Percentiles rank a stretch among this genome's conserved stretches.
Conservation (phyloP, 2,329 filamentous ascomycete species). For the Alternaria arbusti region DNA sequence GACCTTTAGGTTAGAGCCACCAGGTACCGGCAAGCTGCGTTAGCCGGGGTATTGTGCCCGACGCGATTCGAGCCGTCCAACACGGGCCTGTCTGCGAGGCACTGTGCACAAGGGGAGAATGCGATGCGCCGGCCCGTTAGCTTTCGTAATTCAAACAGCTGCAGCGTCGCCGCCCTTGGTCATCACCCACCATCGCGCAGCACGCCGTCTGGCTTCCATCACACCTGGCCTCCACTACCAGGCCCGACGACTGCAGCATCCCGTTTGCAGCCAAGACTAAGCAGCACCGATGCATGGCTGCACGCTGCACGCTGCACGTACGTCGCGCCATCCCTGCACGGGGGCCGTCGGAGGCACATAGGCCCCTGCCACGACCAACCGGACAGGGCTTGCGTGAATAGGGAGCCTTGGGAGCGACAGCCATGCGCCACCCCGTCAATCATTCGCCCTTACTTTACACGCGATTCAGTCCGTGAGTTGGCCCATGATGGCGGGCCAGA, state of each 20-base stretch:
- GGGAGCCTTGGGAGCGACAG: constrained; percentile 23
- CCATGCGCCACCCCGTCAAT: constrained; percentile 18
- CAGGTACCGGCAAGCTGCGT: constrained; percentile 35
- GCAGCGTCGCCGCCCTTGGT: constrained; percentile 1
- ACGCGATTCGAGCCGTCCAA: constrained; percentile 28
- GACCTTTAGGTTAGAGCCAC: constrained; percentile 33
- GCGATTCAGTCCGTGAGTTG: constrained; percentile 4
- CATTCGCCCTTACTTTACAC: constrained; percentile 28
- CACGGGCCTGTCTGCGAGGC: constrained; percentile 21
- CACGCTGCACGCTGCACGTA: constrained; percentile 21
- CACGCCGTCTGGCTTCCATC: background rate
- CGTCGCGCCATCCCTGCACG: constrained; percentile 26
- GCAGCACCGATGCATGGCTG: constrained; percentile 18
- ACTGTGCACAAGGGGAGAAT: constrained; percentile 14
- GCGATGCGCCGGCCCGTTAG: constrained; percentile 15
- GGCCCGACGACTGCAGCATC: constrained; percentile 17
- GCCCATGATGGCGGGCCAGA: constrained; percentile 23
- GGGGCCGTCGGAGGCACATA: constrained; percentile 16
- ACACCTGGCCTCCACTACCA: constrained; percentile 5
- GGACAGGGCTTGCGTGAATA: constrained; percentile 24
- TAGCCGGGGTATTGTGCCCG: constrained; percentile 29
- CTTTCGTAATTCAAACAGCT: constrained; percentile 5
- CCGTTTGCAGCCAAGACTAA: constrained; percentile 27
- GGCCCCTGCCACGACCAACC: constrained; percentile 24
- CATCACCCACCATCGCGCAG: background rate